These are phyloP conservation scores for Skeletonema tropicum DNA, from an alignment of 108 stramenopile species.

Conservation along the genomic window DNA sequence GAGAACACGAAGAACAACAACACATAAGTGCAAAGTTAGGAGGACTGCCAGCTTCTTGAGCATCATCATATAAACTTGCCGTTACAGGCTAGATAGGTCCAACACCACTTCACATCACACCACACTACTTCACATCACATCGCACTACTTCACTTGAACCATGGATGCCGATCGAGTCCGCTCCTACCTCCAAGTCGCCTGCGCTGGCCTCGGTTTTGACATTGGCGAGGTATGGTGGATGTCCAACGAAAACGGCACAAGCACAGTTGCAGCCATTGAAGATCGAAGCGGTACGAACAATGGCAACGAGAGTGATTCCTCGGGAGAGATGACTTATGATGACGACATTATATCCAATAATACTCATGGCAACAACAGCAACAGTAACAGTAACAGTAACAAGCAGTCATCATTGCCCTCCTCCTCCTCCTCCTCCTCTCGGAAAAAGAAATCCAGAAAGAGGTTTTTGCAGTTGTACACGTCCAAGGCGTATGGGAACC, in stretches of 20 bases:
- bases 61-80: too few relatives aligned
- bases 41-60: too few relatives aligned
- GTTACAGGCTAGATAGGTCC: too few relatives aligned
- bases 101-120: too few relatives aligned
- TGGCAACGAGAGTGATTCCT: conserved; percentile 22
- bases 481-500: conserved; percentile 85
- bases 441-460: conserved; percentile 40
- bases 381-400: background rate
- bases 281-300: conserved; percentile 3
- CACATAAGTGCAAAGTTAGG: too few relatives aligned
- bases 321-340: background rate
- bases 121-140: too few relatives aligned
- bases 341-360: background rate
- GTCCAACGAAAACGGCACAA: conserved; percentile 69
- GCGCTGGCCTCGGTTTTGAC: conserved; percentile 93
- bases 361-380: conserved; percentile 5
- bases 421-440: too few relatives aligned
- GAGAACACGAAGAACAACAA: too few relatives aligned
- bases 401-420: too few relatives aligned
- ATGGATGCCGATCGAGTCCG: conserved; percentile 91
- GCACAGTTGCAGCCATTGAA: conserved; percentile 76
- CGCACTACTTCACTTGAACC: background rate
- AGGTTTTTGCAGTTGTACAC: conserved; percentile 96
- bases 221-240: conserved; percentile 98
- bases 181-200: conserved; percentile 92